phyloP scores from a whole-genome alignment of 2,329 filamentous ascomycete species.

The Fusarium sp. region DNA sequence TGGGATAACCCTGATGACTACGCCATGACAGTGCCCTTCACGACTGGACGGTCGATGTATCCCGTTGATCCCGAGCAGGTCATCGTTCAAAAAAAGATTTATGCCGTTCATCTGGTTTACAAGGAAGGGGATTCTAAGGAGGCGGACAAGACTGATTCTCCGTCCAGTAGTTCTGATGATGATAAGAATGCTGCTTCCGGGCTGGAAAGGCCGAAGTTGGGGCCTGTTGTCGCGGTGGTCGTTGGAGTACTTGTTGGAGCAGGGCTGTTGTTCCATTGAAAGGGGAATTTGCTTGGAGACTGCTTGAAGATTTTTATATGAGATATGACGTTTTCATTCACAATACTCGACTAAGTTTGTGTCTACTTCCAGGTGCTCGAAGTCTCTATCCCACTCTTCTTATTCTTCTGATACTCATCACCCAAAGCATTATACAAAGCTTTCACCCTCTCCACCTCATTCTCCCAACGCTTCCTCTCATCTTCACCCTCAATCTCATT shows the following conservation, averaged over 20 bases:
- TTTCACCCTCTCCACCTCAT: slow-evolving; percentile 62
- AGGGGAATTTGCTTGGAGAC: background rate
- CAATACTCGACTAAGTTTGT: no score
- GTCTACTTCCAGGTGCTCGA: slow-evolving; percentile 60
- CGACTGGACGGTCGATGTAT: no score
- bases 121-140: slow-evolving; percentile 14
- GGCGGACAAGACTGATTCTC: background rate
- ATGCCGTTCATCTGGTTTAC: slow-evolving; percentile 27
- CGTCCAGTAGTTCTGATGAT: background rate
- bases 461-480: slow-evolving; percentile 50
- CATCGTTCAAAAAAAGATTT: background rate
- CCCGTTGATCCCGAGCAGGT: background rate
- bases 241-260: slow-evolving; percentile 25
- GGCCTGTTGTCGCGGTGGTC: background rate
- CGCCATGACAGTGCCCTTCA: background rate
- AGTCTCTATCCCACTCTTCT: slow-evolving; percentile 55
- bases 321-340: background rate
- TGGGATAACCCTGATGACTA: background rate
- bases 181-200: background rate
- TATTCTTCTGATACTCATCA: slow-evolving; percentile 62
- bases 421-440: slow-evolving; percentile 59
- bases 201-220: background rate
- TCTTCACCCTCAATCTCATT: slow-evolving; percentile 50
- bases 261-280: background rate
- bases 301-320: accelerated